A percentile compares a stretch with the other conserved stretches of the same genome.
Conservation (phyloP, 495 filamentous ascomycete genomes). For the Penicillium tannophilum region DNA sequence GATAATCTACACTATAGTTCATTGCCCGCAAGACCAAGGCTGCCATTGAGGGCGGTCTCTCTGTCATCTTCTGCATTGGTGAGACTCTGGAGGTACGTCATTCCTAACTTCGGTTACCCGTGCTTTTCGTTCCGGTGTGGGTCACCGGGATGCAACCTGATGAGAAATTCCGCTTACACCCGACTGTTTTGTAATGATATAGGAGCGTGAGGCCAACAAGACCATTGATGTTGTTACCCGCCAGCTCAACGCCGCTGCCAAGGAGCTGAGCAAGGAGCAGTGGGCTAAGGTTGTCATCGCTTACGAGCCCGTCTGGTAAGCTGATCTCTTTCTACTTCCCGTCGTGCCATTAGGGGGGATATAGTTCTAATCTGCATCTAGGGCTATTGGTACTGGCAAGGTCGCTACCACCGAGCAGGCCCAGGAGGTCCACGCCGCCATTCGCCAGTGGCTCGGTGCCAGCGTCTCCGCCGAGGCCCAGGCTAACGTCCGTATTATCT, state of each 20-base stretch:
- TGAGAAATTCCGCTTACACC: constrained; percentile 30
- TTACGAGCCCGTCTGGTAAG: constrained; percentile 95
- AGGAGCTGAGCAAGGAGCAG: constrained; percentile 65
- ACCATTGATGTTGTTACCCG: constrained; percentile 88
- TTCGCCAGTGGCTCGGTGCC: constrained; percentile 83
- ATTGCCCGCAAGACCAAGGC: constrained; percentile 91
- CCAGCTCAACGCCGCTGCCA: constrained; percentile 69
- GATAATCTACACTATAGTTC: constrained; percentile 47
- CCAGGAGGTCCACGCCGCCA: constrained; percentile 91
- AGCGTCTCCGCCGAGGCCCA: constrained; percentile 70
- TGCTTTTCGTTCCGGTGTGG: constrained; percentile 33
- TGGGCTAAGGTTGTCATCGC: constrained; percentile 95
- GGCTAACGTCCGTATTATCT: constrained; percentile 85
- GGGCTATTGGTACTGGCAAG: constrained; percentile 96
- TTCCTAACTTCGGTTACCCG: constrained; percentile 23
- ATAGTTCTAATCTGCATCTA: constrained; percentile 22
- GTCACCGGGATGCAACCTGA: constrained; percentile 25
- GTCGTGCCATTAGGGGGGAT: neutral
- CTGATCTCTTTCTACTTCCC: neutral
- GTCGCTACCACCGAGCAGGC: constrained; percentile 92
- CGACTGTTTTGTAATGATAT: constrained; percentile 22
- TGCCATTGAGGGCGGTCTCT: constrained; percentile 81
- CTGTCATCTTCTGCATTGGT: constrained; percentile 94
- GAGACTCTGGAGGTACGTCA: constrained; percentile 76
- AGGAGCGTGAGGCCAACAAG: constrained; percentile 82